Evolutionary conservation across 2,329 filamentous ascomycete genomes (phyloP).

Genomic region (Harringtonia aguacate): DNA sequence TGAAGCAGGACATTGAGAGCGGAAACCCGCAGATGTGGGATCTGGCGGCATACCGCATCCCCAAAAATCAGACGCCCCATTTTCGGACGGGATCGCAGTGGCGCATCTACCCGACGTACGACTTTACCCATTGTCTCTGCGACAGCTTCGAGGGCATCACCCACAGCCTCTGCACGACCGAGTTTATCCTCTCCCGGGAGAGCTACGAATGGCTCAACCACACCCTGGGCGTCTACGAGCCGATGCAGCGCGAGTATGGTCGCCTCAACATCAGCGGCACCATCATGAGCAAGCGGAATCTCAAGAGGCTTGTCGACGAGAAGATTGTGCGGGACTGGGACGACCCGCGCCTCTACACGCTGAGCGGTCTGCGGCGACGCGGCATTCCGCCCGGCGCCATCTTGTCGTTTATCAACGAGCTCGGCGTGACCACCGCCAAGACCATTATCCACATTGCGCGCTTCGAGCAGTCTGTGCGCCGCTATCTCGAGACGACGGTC

Average conservation of each 20-base stretch:
- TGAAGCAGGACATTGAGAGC: slow-evolving; percentile 81
- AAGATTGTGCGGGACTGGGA: slow-evolving; percentile 82
- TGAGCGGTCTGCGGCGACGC: slow-evolving; percentile 72
- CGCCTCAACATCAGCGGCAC: slow-evolving; percentile 68
- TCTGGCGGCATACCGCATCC: slow-evolving; percentile 78
- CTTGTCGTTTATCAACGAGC: slow-evolving; percentile 79
- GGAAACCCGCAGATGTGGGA: slow-evolving; percentile 76
- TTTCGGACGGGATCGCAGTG: slow-evolving; percentile 73
- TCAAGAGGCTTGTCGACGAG: slow-evolving; percentile 67
- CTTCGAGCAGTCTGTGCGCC: slow-evolving; percentile 78
- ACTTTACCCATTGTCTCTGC: slow-evolving; percentile 38
- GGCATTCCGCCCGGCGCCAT: slow-evolving; percentile 84
- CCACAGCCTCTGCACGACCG: slow-evolving; percentile 80
- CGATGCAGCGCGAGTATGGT: slow-evolving; percentile 13
- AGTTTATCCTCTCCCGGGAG: neutral
- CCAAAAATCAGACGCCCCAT: slow-evolving; percentile 58
- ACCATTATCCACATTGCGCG: slow-evolving; percentile 69
- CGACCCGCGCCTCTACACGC: slow-evolving; percentile 79
- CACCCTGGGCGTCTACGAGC: slow-evolving; percentile 24
- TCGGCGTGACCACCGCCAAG: slow-evolving; percentile 76
- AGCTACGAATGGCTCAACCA: slow-evolving; percentile 6
- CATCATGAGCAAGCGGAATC: slow-evolving; percentile 76
- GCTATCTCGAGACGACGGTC: slow-evolving; percentile 73
- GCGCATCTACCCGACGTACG: slow-evolving; percentile 93
- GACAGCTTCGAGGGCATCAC: slow-evolving; percentile 39